Conservation (phyloP, 2,329 filamentous ascomycete genomes). For the Paraphoma sp. region DNA sequence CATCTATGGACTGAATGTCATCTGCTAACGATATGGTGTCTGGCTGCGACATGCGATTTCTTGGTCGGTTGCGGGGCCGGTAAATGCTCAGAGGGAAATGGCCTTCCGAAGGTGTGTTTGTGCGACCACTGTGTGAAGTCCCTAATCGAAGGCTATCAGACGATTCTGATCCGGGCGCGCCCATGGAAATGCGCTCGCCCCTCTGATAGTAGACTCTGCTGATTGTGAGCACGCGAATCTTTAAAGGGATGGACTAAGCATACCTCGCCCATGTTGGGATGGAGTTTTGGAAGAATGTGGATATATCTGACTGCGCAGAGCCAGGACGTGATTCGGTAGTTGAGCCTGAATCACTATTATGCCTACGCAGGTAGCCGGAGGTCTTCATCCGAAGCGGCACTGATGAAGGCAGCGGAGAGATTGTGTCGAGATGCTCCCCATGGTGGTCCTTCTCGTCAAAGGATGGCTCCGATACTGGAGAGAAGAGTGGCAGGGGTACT, state of each 20-base stretch:
- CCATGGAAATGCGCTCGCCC: constrained; percentile 44
- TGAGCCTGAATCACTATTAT: constrained; percentile 42
- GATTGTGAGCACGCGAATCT: constrained; percentile 14
- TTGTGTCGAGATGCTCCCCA: constrained; percentile 48
- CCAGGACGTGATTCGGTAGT: constrained; percentile 42
- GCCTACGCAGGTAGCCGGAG: constrained; percentile 45
- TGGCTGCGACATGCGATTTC: constrained; percentile 35
- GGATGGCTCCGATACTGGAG: constrained; percentile 28
- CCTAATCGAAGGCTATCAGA: constrained; percentile 38
- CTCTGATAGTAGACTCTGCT: constrained; percentile 45
- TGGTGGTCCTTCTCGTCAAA: constrained; percentile 41
- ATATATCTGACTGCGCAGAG: constrained; percentile 44
- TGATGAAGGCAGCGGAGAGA: constrained; percentile 47
- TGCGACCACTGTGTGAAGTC: constrained; percentile 46
- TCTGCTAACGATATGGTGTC: constrained; percentile 40
- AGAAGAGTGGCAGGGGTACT: constrained; percentile 46
- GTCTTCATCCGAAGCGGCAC: constrained; percentile 46
- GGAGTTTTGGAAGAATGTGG: constrained; percentile 43
- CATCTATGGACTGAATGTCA: constrained; percentile 33
- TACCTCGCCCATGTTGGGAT: constrained; percentile 49
- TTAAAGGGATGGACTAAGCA: not conserved
- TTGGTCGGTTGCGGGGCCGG: constrained; percentile 47
- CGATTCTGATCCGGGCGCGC: constrained; percentile 43
- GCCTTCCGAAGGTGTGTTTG: constrained; percentile 45
- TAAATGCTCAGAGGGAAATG: constrained; percentile 47